These are phyloP conservation scores for Senna tora DNA, from an alignment of 306 rosid species.

Conservation along the genomic window DNA sequence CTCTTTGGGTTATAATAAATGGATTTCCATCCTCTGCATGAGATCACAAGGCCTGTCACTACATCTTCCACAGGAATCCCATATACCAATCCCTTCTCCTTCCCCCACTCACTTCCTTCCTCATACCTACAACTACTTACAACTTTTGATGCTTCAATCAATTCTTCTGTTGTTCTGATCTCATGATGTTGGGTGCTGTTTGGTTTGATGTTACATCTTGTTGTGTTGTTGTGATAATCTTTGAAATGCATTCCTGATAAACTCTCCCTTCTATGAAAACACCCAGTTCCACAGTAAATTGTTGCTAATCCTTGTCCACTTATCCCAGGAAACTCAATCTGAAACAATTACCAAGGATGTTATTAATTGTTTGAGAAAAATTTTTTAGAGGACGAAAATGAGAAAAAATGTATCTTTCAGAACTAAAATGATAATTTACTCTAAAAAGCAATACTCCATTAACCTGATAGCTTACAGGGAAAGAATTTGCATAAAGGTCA, in stretches of 20 bases:
- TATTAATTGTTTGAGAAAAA: no score
- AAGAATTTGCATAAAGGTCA: conserved; percentile 47
- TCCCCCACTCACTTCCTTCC: conserved; percentile 69
- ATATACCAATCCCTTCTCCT: conserved; percentile 72
- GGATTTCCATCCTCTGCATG: conserved; percentile 81
- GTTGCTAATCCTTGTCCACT: conserved; percentile 60
- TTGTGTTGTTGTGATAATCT: conserved; percentile 26
- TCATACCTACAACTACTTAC: conserved; percentile 60
- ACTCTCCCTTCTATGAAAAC: conserved; percentile 72
- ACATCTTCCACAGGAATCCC: conserved; percentile 70
- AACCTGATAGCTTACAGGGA: neutral
- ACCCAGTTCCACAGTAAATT: conserved; percentile 73
- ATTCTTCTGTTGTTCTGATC: conserved; percentile 43
- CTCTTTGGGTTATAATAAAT: conserved; percentile 66
- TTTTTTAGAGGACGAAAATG: no score
- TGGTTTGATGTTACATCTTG: neutral
- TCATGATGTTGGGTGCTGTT: no score
- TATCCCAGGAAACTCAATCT: conserved; percentile 60
- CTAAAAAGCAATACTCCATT: no score
- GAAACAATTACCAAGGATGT: neutral
- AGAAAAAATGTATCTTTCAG: no score
- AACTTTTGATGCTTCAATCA: conserved; percentile 58
- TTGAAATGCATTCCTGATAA: conserved; percentile 49
- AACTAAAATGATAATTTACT: no score
- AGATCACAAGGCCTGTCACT: conserved; percentile 58